Evolutionary conservation across 2,329 filamentous ascomycete genomes (phyloP).

Genomic region (Clarireedia homoeocarpa): DNA sequence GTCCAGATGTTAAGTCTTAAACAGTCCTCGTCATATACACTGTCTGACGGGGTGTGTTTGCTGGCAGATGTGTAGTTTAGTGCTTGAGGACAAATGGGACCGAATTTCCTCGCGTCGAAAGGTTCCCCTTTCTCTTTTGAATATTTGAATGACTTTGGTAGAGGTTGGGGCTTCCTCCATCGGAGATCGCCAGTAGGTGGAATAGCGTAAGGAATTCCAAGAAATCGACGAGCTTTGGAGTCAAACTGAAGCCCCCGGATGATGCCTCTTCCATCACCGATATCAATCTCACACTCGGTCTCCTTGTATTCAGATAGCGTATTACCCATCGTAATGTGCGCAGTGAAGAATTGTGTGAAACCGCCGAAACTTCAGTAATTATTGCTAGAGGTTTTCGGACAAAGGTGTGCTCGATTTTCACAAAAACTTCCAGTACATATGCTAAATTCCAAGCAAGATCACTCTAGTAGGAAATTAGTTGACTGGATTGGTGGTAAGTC

Average conservation of each 20-base stretch:
- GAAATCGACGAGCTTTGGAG: constrained; percentile 30
- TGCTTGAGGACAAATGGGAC: constrained; percentile 35
- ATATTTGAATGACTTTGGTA: constrained; percentile 27
- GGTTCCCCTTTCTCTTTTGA: constrained; percentile 21
- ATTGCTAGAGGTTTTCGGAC: too few species aligned
- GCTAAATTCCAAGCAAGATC: too few species aligned
- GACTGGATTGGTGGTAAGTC: too few species aligned
- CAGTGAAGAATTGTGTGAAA: neutral
- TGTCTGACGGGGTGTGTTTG: constrained; percentile 14
- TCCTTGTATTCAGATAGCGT: constrained; percentile 19
- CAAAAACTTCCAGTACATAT: too few species aligned
- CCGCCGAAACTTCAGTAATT: neutral
- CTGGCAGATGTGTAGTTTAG: constrained; percentile 19
- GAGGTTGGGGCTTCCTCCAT: constrained; percentile 26
- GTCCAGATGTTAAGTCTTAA: constrained; percentile 42
- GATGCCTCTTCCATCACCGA: constrained; percentile 22
- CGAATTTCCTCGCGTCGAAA: constrained; percentile 33
- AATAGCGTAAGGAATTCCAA: constrained; percentile 25
- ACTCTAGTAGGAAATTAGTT: too few species aligned
- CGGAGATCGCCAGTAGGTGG: constrained; percentile 20
- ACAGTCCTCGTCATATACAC: constrained; percentile 39
- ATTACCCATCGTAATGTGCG: constrained; percentile 1
- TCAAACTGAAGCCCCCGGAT: constrained; percentile 32
- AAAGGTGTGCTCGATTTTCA: too few species aligned
- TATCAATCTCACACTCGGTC: constrained; percentile 19